Percentiles rank a stretch among this genome's conserved stretches.
These are phyloP conservation scores for Aspergillus bertholletiae DNA, from an alignment of 495 filamentous ascomycete species.

Conservation along the genomic window DNA sequence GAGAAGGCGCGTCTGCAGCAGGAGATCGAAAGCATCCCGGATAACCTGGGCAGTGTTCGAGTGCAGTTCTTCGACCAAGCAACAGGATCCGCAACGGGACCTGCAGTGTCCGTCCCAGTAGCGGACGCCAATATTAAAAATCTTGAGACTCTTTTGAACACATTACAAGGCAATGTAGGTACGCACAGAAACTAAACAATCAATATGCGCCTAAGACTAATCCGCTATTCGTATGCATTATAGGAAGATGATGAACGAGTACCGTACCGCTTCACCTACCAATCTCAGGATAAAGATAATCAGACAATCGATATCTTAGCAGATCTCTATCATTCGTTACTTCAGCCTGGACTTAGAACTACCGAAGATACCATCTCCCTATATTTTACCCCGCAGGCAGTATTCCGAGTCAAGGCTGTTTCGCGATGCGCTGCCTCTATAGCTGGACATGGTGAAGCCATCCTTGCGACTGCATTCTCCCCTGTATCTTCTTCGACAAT, in stretches of 20 bases:
- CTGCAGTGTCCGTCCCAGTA: constrained; percentile 74
- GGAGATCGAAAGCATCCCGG: constrained; percentile 66
- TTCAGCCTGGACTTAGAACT: constrained; percentile 59
- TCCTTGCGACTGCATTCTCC: constrained; percentile 85
- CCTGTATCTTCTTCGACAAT: constrained; percentile 75
- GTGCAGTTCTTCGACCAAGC: constrained; percentile 86
- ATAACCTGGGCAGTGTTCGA: constrained; percentile 73
- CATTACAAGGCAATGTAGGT: constrained; percentile 74
- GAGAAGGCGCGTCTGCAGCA: constrained; percentile 73
- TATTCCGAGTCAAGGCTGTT: constrained; percentile 91
- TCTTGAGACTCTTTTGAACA: constrained; percentile 87
- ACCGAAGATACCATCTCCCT: constrained; percentile 75
- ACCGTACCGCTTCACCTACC: constrained; percentile 83
- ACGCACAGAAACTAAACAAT: constrained; percentile 4
- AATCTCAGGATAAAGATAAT: constrained; percentile 46
- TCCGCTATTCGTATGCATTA: constrained; percentile 9
- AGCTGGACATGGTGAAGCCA: constrained; percentile 86
- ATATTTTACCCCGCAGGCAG: constrained; percentile 83
- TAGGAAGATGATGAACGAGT: constrained; percentile 74
- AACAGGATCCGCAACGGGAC: constrained; percentile 62
- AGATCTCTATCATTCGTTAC: constrained; percentile 71
- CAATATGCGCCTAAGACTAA: not conserved
- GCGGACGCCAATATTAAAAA: constrained; percentile 86
- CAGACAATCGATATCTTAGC: constrained; percentile 56
- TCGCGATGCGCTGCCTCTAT: constrained; percentile 86